phyloP scores from a whole-genome alignment of 2,329 filamentous ascomycete genomes.

The Zymoseptoria ardabiliae region DNA sequence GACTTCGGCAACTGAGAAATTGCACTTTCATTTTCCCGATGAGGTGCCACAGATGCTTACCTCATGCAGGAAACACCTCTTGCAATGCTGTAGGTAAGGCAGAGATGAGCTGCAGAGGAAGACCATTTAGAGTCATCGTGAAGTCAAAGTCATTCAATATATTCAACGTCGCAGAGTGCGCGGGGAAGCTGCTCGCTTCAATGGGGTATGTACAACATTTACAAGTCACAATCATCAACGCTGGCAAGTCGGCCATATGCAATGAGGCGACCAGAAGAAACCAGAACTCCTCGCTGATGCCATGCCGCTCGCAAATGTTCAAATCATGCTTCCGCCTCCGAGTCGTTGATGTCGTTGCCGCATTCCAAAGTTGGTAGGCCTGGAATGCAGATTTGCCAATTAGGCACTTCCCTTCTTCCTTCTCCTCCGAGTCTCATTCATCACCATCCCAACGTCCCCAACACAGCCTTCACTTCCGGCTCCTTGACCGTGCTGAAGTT shows the following conservation, averaged over 20 bases:
- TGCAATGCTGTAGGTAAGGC: no score
- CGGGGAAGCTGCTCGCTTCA: background rate
- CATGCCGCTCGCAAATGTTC: background rate
- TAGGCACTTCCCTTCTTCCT: background rate
- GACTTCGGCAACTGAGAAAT: no score
- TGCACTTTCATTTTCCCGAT: no score
- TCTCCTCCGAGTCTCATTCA: constrained; percentile 14
- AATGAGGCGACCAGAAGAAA: background rate
- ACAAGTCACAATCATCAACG: background rate
- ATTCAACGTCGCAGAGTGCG: background rate
- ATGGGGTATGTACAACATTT: background rate
- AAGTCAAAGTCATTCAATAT: background rate
- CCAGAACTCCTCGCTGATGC: background rate
- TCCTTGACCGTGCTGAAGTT: constrained; percentile 47
- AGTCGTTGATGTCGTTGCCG: background rate
- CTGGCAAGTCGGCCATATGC: background rate
- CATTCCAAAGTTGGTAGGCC: background rate
- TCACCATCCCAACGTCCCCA: constrained; percentile 30
- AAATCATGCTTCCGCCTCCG: background rate
- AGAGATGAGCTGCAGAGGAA: no score
- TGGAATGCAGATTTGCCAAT: background rate
- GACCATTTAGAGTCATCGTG: background rate
- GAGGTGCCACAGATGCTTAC: no score
- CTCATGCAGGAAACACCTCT: no score
- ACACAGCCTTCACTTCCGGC: constrained; percentile 34